phyloP scores from a whole-genome alignment of 441 rosid genomes.

The Populus tomentosa region DNA sequence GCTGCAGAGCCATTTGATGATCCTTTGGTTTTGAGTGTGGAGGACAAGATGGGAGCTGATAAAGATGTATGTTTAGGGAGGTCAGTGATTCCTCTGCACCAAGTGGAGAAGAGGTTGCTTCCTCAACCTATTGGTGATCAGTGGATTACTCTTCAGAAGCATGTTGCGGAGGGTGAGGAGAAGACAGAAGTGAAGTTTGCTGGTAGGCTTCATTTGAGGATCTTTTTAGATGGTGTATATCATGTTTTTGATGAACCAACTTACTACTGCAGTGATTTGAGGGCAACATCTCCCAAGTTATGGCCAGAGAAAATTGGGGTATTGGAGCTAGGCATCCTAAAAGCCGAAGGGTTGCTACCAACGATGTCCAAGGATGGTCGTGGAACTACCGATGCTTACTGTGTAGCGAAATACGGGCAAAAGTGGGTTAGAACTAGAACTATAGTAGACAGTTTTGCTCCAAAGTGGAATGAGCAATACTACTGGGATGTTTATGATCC shows the following conservation, averaged over 20 bases:
- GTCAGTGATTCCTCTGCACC: slow-evolving; percentile 27
- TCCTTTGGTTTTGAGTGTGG: slow-evolving; percentile 24
- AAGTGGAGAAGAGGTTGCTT: slow-evolving; percentile 24
- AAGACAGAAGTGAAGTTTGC: slow-evolving; percentile 16
- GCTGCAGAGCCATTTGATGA: slow-evolving; percentile 45
- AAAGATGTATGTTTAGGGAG: slow-evolving; percentile 32
- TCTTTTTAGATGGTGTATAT: slow-evolving; percentile 36
- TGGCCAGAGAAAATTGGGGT: slow-evolving; percentile 32
- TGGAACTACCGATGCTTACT: slow-evolving; percentile 39
- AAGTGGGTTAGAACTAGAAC: slow-evolving; percentile 28
- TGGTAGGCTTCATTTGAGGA: slow-evolving; percentile 30
- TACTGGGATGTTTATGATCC: slow-evolving; percentile 56
- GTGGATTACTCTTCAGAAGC: slow-evolving; percentile 34
- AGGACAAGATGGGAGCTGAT: slow-evolving; percentile 22
- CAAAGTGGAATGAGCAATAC: slow-evolving; percentile 48
- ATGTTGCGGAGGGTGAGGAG: slow-evolving; percentile 1
- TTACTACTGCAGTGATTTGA: slow-evolving; percentile 33
- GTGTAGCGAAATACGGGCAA: slow-evolving; percentile 41
- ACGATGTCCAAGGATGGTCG: slow-evolving; percentile 30
- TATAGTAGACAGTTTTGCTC: slow-evolving; percentile 17
- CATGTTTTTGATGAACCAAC: slow-evolving; percentile 45
- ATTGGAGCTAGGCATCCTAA: slow-evolving; percentile 6
- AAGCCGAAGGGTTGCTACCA: slow-evolving; percentile 24
- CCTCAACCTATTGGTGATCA: slow-evolving; percentile 15
- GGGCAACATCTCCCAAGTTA: slow-evolving; percentile 33